Base-by-base conservation (phyloP, 495 filamentous ascomycete species). In the Lophiostoma macrostomum region DNA sequence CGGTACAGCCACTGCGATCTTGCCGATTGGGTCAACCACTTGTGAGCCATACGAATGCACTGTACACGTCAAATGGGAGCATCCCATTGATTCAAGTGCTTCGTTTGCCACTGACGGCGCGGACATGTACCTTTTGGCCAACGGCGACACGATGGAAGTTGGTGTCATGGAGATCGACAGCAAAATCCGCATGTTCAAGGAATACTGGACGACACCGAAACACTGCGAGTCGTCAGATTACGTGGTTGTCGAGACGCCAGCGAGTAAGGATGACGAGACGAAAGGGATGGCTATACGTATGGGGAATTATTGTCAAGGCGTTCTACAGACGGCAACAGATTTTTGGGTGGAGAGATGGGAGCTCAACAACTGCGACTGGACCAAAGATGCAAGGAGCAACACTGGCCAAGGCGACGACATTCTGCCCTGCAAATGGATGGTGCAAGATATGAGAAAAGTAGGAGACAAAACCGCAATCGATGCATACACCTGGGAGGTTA, bases 261-360 rank as follows among this genome's bases (percentile, higher is more conserved):
- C 8, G 5, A 8, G 16, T 27, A 22, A 5, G 39, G 8, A 22
- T 6, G 12, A 10, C 20, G 12, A 16, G 5, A 22, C 16, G 39
- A 43, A 27, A 27, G 39, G 39, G 10, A 43, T 43, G 39, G 39
- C 39, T 8, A 43, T 43, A 10, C 5, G 7, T 10, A 18, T 43
- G 8, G 39, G 39, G 10, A 43, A 43, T 10, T 43, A 25, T 27
- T 43, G 39, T 16, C 39, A 43, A 16, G 39, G 39, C 20, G 27
- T 43, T 8, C 20, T 43, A 22, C 39, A 43, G 39, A 43, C 39
- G 5, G 16, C 22, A 16, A 16, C 22, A 5, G 39, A 43, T 8
- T 6, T 43, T 7, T 43, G 39, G 39, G 39, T 43, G 5, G 39
- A 43, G 19, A 43, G 39, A 27, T 43, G 39, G 39, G 39, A 43